Base-by-base conservation (phyloP, 345 rosid genomes). In the Melaleuca alternifolia region DNA sequence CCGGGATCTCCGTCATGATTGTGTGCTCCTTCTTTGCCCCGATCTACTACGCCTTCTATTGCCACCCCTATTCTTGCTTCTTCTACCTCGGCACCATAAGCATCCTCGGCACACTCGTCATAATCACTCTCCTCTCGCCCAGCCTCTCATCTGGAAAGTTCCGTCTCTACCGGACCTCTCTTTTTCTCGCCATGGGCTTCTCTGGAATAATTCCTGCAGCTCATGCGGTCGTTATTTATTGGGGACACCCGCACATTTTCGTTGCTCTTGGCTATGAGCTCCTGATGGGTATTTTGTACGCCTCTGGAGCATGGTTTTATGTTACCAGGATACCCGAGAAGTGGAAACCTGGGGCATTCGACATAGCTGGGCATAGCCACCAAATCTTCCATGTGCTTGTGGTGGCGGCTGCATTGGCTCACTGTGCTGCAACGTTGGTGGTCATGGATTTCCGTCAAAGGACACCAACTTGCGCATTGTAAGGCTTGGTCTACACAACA, bases 271-370 rank as follows among this genome's bases (percentile, higher is more conserved):
- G 89, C 21, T 95, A 92, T 13, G 99, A 97, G 92, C 92, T 97
- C 15, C 91, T 93, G 3, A 95, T 96, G 99, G 99, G 91, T 5
- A 23, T 94, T 86, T 85, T 95, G 61, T 97, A 96, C 46, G 93
- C 93, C 52, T 90, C 88, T 1, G 99, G 99, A 57, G 98, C 93
- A 3, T 94, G 88, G 20, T 92, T 97, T 88, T 95, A 96, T 7
- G 91, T 94, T 12, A 87, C 91, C 57, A 93, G 99, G 83, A 88
- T 97, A 86, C 99, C 99, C 0, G 99, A 96, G 87, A 90, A 94
- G 83, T 97, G 99, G 99, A 95, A 93, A 87, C 99, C 99, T 0
- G 98, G 99, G 2, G 93, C 95, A n/a, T 98, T 98, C 23, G 99
- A 98, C 85, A 92, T 95, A 54, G 97, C 94, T 37, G 98, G 99